These are phyloP conservation scores for Pleurotus tuoliensis DNA, from an alignment of 768 basidiomycete species.

Conservation along the genomic window DNA sequence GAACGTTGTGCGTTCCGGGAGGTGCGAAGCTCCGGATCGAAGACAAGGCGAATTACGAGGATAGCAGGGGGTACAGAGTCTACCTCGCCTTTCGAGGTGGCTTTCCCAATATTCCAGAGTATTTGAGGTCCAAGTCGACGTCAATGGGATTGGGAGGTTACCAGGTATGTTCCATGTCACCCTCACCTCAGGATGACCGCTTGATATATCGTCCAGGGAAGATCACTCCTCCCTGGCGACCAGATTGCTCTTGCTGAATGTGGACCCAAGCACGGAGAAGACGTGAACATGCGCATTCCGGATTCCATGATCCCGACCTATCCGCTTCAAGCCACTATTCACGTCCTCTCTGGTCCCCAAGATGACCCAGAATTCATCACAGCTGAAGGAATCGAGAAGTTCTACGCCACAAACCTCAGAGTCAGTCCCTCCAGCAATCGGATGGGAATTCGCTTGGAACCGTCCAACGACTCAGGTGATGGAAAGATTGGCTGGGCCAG, in stretches of 20 bases:
- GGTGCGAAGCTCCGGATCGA: conserved; percentile 41
- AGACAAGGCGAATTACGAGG: conserved; percentile 15
- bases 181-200: not conserved
- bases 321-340: conserved; percentile 44
- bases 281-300: conserved; percentile 18
- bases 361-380: conserved; percentile 56
- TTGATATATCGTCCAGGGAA: conserved; percentile 34
- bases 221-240: conserved; percentile 48
- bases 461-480: conserved; percentile 7
- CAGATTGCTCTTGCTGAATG: conserved; percentile 38
- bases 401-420: conserved; percentile 51
- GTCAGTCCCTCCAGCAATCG: conserved; percentile 58
- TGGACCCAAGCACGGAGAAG: conserved; percentile 17
- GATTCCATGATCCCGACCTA: conserved; percentile 35
- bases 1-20: conserved; percentile 39
- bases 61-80: conserved; percentile 41
- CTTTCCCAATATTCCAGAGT: conserved; percentile 51
- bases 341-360: conserved; percentile 60
- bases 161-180: conserved; percentile 33
- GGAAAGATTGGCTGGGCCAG: conserved; percentile 50
- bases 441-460: conserved; percentile 59
- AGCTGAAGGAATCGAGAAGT: conserved; percentile 37
- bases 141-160: conserved; percentile 60
- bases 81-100: conserved; percentile 60
- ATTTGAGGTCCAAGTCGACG: conserved; percentile 64